Evolutionary conservation across 768 basidiomycete genomes (phyloP), one percentile per base, ranked within the genome.

Genomic region (Pisolithus tinctorius): DNA sequence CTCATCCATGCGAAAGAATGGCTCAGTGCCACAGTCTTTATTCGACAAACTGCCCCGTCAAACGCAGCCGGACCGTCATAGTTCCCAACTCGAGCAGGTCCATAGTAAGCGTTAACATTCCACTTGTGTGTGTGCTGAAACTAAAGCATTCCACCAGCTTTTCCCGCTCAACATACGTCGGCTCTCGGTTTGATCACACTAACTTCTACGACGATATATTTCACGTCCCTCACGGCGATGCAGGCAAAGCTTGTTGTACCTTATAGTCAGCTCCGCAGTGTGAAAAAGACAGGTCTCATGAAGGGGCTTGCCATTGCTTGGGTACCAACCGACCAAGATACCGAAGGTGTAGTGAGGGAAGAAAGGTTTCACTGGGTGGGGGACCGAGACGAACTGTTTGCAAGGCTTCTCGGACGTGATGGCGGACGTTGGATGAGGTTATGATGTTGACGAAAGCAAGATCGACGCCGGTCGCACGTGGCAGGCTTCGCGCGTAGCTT

Each of bases 301-400:
- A 78, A 74, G 60, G 82, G 82, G 2, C 63, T 87, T 26, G 60
- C 68, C 13, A 62, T 87, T 23, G 63, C 64, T 42, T 83, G 78
- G 76, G 53, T 48, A 37, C 60, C 68, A 4, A 57, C 59, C 25
- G 50, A 49, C 6, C 27, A 53, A 6, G 66, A 69, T 14, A 70
- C 61, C 11, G 52, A 56, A n/a, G 63, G 59, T 14, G 63, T 61
- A 30, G 72, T 72, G 51, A 72, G 66, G 48, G 77, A 79, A 49
- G 82, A 80, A 47, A 78, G 66, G 56, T 84, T 86, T 58, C 54
- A 67, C 16, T 83, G 81, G 79, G 73, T 86, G 37, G 78, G 77
- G 30, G 71, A 68, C 25, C 76, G 84, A 5, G 82, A 86, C 63
- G 84, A 86, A 44, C 61, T 86, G 16, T 86, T 87, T 62, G 81